phyloP scores from a whole-genome alignment of 2,329 filamentous ascomycete species.

The Aspergillus ochraceoroseus region DNA sequence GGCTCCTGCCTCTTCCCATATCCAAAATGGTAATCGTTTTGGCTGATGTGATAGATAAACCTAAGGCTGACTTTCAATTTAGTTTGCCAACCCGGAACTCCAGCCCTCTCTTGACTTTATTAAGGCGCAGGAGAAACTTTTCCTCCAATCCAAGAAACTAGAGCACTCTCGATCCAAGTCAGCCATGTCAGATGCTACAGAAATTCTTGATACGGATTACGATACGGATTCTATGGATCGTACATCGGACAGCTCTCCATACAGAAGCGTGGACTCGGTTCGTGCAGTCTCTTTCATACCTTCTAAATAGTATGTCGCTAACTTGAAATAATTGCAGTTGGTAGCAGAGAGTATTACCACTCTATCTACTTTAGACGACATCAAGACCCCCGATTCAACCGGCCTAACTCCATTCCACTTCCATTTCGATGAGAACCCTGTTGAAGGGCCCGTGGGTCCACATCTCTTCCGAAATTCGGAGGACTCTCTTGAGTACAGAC shows the following conservation, averaged over 20 bases:
- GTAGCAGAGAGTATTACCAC: constrained; percentile 75
- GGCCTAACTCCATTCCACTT: constrained; percentile 59
- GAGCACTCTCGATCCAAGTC: constrained; percentile 13
- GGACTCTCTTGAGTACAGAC: constrained; percentile 16
- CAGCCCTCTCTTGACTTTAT: constrained; percentile 5
- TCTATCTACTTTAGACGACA: constrained; percentile 79
- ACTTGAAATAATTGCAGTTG: constrained; percentile 47
- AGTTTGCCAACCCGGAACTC: constrained; percentile 1
- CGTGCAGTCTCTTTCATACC: constrained; percentile 1
- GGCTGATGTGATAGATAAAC: not conserved
- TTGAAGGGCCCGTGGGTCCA: constrained; percentile 76
- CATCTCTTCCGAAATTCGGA: constrained; percentile 70
- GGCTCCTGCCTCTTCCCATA: constrained; percentile 5
- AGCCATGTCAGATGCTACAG: constrained; percentile 27
- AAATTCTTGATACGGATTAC: constrained; percentile 36
- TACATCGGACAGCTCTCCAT: constrained; percentile 20
- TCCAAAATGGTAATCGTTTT: constrained; percentile 10
- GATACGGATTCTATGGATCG: constrained; percentile 29
- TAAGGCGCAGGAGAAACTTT: constrained; percentile 17
- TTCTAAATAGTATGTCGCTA: constrained; percentile 1
- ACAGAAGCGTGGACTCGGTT: constrained; percentile 19
- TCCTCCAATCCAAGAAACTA: not conserved
- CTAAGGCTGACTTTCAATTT: not conserved
- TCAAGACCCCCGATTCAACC: constrained; percentile 68
- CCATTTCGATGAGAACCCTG: constrained; percentile 56